A percentile compares a stretch with the other conserved stretches of the same genome.
These are phyloP conservation scores for Cyberlindnera maritima DNA, from an alignment of 805 yeast species.

Conservation along the genomic window DNA sequence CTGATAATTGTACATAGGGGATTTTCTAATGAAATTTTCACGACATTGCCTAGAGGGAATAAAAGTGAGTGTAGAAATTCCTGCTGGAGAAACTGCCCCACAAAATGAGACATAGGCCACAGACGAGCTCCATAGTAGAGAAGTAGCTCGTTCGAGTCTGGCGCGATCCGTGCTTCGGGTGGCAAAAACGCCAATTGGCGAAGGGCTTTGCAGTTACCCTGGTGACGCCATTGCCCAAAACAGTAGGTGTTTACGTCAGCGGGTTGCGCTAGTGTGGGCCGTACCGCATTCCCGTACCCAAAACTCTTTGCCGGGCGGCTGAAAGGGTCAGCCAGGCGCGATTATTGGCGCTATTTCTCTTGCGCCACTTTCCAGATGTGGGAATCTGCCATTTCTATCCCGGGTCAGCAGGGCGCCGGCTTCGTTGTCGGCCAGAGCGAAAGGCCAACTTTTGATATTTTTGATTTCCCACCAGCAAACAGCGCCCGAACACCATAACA, in stretches of 20 bases:
- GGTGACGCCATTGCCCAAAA: background rate
- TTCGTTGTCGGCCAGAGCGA: background rate
- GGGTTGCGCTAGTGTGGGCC: background rate
- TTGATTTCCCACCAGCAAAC: conserved; percentile 18
- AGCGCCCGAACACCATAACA: background rate
- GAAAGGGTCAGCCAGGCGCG: background rate
- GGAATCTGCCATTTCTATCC: conserved; percentile 3
- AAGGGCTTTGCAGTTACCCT: background rate
- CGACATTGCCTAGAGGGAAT: background rate
- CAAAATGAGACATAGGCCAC: no score
- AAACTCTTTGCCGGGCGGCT: background rate
- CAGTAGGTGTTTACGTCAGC: conserved; percentile 2
- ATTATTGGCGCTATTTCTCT: background rate
- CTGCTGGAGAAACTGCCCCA: no score
- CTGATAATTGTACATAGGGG: background rate
- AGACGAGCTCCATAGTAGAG: no score
- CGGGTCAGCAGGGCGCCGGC: conserved; percentile 3
- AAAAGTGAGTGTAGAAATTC: no score
- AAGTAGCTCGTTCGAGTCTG: background rate
- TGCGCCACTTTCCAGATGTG: background rate
- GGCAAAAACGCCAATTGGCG: conserved; percentile 1
- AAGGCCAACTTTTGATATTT: conserved; percentile 12
- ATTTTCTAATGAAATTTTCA: background rate
- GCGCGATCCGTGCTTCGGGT: background rate
- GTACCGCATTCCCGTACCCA: conserved; percentile 6